Evolutionary conservation across 177 flowering plant species (phyloP), one percentile per base, ranked within the genome.

Genomic region (Telopea speciosissima): DNA sequence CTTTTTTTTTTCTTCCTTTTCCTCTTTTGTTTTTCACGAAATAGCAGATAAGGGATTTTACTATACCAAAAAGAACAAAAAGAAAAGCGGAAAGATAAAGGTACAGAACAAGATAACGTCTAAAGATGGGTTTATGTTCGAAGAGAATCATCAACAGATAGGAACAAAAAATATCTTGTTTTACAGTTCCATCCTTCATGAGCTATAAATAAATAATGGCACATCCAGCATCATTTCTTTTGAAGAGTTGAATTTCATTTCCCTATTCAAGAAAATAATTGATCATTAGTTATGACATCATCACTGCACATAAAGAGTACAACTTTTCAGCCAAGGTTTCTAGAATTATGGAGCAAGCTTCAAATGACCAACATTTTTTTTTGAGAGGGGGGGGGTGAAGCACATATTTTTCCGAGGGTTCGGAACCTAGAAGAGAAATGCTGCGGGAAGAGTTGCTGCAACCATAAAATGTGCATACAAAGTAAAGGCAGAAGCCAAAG

Each of bases 1-100:
- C 5, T 7, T 33, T 7, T 33, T 33, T 33, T 33, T 33, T 33
- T 33, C 8, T 7, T 7, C 8, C 40, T 5, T 33, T 33, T 5
- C 8, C 40, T 33, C 40, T 33, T 26, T 26, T 26, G 31, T 26
- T 26, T 1, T 26, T 26, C 31, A 3, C 3, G 31, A 26, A 3
- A 26, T 26, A 26, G 31, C 1, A 70, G 67, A 67, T 58, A 70
- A 44, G 45, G 45, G 49, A 65, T 24, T 63, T 31, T 66, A 60
- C 23, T 70, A 19, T 62, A 24, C 54, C 73, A 73, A 45, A 42
- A 68, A 44, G 65, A 64, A 65, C 52, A 25, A 69, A 59, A 42
- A 24, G 7, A 72, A 33, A 68, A 66, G 66, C 42, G 58, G 26
- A 62, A 66, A 63, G 68, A 67, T 52, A 71, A 56, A 70, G 42